phyloP scores from a whole-genome alignment of 148 eudicot genomes.

The Simmondsia chinensis region DNA sequence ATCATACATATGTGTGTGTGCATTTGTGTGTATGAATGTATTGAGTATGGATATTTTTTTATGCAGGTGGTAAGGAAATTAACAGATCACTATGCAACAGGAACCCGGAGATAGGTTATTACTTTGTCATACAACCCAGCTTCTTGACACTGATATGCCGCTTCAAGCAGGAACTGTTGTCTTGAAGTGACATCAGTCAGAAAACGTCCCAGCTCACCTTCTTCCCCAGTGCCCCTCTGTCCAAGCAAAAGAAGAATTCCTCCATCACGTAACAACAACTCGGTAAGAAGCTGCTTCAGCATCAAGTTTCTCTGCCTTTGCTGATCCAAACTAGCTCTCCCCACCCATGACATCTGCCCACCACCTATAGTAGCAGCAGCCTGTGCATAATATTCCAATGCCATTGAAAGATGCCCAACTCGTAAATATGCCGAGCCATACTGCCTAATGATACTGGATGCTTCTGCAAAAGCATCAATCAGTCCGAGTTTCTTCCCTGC shows the following conservation, averaged over 20 bases:
- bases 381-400: slow-evolving; percentile 86
- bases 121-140: slow-evolving; percentile 84
- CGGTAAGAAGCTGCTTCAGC: slow-evolving; percentile 87
- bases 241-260: slow-evolving; percentile 80
- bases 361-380: slow-evolving; percentile 93
- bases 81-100: slow-evolving; percentile 2
- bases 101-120: slow-evolving; percentile 9
- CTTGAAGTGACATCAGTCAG: slow-evolving; percentile 46
- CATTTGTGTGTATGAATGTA: too few relatives aligned
- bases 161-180: slow-evolving; percentile 81
- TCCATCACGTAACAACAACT: slow-evolving; percentile 62
- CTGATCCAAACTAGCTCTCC: slow-evolving; percentile 77
- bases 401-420: slow-evolving; percentile 58
- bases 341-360: slow-evolving; percentile 85
- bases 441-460: slow-evolving; percentile 78
- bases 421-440: slow-evolving; percentile 82
- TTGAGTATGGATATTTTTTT: too few relatives aligned
- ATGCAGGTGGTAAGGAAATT: too few relatives aligned
- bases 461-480: slow-evolving; percentile 94
- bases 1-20: too few relatives aligned
- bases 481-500: slow-evolving; percentile 58
- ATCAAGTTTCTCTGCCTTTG: slow-evolving; percentile 85
- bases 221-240: slow-evolving; percentile 83
- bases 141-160: slow-evolving; percentile 83
- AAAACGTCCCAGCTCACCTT: slow-evolving; percentile 80